phyloP scores from a whole-genome alignment of 352 stramenopile species.

The Pythium brachiatum region DNA sequence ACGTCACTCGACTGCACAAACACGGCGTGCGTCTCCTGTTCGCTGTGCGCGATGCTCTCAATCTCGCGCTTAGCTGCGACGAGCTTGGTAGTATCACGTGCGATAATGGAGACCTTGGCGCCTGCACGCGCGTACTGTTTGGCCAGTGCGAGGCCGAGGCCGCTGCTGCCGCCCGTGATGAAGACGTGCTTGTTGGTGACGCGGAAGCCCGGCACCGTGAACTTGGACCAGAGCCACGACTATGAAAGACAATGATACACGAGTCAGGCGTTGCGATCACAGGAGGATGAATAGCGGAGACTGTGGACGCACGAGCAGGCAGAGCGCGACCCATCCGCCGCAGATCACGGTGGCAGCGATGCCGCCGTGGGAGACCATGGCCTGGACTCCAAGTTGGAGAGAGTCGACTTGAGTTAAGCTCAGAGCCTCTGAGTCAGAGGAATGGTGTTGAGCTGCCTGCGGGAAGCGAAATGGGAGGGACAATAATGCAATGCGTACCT shows the following conservation, averaged over 20 bases:
- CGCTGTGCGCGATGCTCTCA: conserved; percentile 13
- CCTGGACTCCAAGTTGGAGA: no score
- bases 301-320: conserved; percentile 38
- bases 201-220: conserved; percentile 46
- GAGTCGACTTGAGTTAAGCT: no score
- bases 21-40: conserved; percentile 27
- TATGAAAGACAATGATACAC: no score
- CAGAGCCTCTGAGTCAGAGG: no score
- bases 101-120: conserved; percentile 54
- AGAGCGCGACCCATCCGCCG: conserved; percentile 33
- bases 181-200: conserved; percentile 57
- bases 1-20: conserved; percentile 46
- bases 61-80: conserved; percentile 36
- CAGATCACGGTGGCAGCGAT: neutral
- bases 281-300: neutral
- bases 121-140: conserved; percentile 52
- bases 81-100: conserved; percentile 33
- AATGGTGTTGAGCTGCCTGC: no score
- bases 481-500: no score
- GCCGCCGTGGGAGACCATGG: conserved; percentile 6
- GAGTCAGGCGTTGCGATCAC: no score
- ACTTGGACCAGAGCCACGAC: conserved; percentile 50
- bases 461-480: no score
- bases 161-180: conserved; percentile 43
- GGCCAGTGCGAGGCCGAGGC: conserved; percentile 55